phyloP scores from a whole-genome alignment of 805 yeast species.

The Kuraishia piskuri region DNA sequence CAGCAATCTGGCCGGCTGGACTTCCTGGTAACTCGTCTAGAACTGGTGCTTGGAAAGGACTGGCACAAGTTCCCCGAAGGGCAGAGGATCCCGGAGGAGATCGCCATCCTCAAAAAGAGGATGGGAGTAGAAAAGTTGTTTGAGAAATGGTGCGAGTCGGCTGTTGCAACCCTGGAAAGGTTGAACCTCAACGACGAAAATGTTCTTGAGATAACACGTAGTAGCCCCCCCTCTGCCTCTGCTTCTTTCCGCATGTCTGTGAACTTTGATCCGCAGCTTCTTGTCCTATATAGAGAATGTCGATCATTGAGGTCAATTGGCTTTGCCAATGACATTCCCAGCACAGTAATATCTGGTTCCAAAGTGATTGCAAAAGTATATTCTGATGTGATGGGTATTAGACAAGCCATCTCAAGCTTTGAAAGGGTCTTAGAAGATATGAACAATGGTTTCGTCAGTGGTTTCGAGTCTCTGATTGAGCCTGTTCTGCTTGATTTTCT shows the following conservation, averaged over 20 bases:
- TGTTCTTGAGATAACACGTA: background rate
- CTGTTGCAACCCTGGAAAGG: background rate
- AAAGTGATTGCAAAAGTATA: background rate
- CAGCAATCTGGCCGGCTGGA: conserved; percentile 38
- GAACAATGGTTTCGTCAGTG: background rate
- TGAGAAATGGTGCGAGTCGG: conserved; percentile 34
- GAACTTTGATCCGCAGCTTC: background rate
- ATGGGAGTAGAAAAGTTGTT: conserved; percentile 34
- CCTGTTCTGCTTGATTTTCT: background rate
- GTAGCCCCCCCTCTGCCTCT: conserved; percentile 6
- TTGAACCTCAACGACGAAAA: background rate
- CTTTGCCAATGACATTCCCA: background rate
- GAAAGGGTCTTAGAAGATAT: background rate
- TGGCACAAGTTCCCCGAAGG: conserved; percentile 67
- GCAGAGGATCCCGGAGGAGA: conserved; percentile 43
- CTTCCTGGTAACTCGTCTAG: conserved; percentile 33
- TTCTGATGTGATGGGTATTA: background rate
- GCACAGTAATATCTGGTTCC: background rate
- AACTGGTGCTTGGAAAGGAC: conserved; percentile 45
- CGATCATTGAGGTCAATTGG: background rate
- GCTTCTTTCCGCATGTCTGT: background rate
- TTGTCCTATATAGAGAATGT: background rate
- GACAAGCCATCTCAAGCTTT: background rate
- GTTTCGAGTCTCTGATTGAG: background rate
- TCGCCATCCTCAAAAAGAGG: conserved; percentile 33